A percentile compares a stretch with the other conserved stretches of the same genome.
These are phyloP conservation scores for Crithidia brevicula DNA, from an alignment of 208 protist genomes.

Conservation along the genomic window DNA sequence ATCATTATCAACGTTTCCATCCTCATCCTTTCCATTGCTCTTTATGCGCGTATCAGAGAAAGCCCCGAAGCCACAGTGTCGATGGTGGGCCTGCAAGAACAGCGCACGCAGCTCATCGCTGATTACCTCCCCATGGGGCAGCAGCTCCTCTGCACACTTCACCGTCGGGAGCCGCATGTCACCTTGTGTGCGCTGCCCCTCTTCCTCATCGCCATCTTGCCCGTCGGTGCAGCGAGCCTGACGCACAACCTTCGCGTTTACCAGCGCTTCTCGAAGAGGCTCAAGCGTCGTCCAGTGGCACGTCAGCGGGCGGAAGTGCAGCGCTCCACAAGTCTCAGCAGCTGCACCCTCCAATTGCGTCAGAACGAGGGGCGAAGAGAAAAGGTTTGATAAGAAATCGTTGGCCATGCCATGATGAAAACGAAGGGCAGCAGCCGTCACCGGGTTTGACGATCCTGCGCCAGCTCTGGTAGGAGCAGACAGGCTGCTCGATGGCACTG, in stretches of 20 bases:
- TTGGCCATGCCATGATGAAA: conserved; percentile 54
- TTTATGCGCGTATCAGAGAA: too few relatives aligned
- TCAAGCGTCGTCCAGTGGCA: conserved; percentile 45
- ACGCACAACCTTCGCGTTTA: conserved; percentile 42
- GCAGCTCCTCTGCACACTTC: conserved; percentile 51
- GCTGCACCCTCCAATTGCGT: conserved; percentile 14
- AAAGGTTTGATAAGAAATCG: conserved; percentile 45
- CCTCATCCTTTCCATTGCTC: neutral
- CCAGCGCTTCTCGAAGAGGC: conserved; percentile 36
- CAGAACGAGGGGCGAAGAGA: conserved; percentile 26
- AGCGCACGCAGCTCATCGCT: conserved; percentile 74
- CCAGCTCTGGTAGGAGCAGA: too few relatives aligned
- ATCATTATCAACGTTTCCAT: neutral
- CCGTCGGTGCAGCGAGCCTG: conserved; percentile 3
- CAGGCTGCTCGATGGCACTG: too few relatives aligned
- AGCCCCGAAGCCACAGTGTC: neutral
- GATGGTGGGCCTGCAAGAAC: conserved; percentile 50
- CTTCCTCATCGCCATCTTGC: neutral
- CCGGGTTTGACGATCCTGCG: neutral
- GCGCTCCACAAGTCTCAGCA: neutral
- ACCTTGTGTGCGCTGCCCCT: conserved; percentile 8
- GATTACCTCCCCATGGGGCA: conserved; percentile 61
- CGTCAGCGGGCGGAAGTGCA: conserved; percentile 23
- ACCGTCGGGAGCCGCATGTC: conserved; percentile 38
- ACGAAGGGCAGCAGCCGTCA: conserved; percentile 28